These are phyloP conservation scores for Lasiodiplodia hormozganensis DNA, from an alignment of 2,329 filamentous ascomycete genomes.

Conservation along the genomic window DNA sequence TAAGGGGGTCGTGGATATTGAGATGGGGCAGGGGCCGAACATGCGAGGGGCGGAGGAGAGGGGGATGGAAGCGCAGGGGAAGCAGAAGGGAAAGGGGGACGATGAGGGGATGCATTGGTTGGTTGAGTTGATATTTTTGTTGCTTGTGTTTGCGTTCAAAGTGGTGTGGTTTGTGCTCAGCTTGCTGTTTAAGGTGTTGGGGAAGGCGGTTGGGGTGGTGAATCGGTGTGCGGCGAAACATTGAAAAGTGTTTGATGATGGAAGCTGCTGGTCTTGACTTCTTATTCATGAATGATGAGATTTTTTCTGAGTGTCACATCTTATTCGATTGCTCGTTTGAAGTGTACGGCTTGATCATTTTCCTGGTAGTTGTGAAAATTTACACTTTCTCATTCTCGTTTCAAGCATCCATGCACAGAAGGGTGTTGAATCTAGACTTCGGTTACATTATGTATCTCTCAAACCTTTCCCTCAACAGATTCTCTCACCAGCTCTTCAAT, in stretches of 20 bases:
- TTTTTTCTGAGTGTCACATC: no score
- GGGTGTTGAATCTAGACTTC: not conserved
- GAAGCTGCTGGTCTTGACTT: no score
- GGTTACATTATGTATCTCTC: no score
- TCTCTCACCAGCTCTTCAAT: no score
- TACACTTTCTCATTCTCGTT: no score
- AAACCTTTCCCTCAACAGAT: no score
- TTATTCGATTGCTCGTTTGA: no score
- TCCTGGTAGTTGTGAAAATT: no score
- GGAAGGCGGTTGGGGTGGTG: conserved; percentile 48
- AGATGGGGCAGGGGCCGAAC: not conserved
- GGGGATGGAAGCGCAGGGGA: not conserved
- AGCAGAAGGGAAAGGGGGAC: not conserved
- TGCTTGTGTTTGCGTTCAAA: conserved; percentile 52
- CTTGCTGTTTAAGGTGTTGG: conserved; percentile 50
- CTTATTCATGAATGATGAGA: no score
- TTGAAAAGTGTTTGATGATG: conserved; percentile 23
- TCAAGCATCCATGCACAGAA: no score
- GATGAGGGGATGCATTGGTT: conserved; percentile 39
- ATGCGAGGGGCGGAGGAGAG: not conserved
- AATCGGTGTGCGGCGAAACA: conserved; percentile 46
- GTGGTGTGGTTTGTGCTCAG: conserved; percentile 51
- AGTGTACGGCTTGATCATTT: no score
- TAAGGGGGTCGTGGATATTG: conserved; percentile 31
- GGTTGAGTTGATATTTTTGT: conserved; percentile 46